These are phyloP conservation scores for Solanum phureja DNA, from an alignment of 257 asterid genomes.

Conservation along the genomic window DNA sequence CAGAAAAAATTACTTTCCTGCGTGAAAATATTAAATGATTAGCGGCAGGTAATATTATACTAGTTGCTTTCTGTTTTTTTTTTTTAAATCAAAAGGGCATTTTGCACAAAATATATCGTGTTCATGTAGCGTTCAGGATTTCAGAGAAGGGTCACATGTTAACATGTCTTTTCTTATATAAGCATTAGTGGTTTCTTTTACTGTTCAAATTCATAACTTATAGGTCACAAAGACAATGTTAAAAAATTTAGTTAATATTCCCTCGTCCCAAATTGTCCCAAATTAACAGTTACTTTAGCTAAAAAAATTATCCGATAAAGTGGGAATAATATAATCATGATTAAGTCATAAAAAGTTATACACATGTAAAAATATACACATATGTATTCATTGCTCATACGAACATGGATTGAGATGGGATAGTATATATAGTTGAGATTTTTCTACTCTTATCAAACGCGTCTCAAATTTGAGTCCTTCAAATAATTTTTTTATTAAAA, in stretches of 20 bases:
- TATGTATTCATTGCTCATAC: background rate
- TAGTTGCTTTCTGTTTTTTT: background rate
- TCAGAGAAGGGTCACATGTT: background rate
- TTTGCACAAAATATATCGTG: background rate
- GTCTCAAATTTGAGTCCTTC: background rate
- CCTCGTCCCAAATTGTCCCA: background rate
- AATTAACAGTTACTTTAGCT: background rate
- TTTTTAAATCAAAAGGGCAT: too few species aligned
- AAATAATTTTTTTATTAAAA: background rate
- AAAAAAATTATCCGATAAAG: background rate
- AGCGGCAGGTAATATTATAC: constrained; percentile 1
- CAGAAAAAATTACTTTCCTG: background rate
- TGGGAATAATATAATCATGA: background rate
- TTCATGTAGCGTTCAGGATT: rapidly evolving
- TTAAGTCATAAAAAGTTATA: background rate
- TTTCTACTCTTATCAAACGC: background rate
- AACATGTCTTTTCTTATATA: too few species aligned
- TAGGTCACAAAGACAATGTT: background rate
- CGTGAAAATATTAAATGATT: background rate
- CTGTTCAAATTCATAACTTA: rapidly evolving
- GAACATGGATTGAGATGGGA: background rate
- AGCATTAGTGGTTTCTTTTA: background rate
- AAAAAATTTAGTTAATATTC: background rate
- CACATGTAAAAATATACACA: background rate
- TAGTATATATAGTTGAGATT: background rate